Base-by-base conservation (phyloP, 2,329 filamentous ascomycete genomes). In the Penicillium capsulatum region DNA sequence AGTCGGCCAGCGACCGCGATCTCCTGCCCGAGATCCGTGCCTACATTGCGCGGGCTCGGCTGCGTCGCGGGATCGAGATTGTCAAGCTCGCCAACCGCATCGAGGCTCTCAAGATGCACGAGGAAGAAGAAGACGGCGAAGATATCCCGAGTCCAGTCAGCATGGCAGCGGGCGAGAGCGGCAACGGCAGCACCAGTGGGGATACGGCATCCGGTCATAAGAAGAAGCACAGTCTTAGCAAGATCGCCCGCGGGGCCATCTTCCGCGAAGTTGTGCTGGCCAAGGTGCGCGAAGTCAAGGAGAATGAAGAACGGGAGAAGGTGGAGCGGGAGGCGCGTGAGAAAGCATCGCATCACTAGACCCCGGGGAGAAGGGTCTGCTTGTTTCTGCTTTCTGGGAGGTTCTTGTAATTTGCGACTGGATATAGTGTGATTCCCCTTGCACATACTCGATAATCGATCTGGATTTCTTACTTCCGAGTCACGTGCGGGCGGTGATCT, bases 81-180 rank as follows among this genome's bases (percentile, higher is more conserved):
- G 86, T 97, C 74, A 96, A 94, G 71, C 80, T 98, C 38, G 82
- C 88, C 51, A 96, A 96, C 70, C 86, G 91, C 50, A 97, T 98
- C 70, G 88, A 95, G 64, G 79, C 86, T 20, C 83, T 98, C 71
- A 94, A 89, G 71, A 84, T 94, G 73, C 84, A 92, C 64, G 90
- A 95, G 59, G 89, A 95, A 50, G 88, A 84, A 6, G 81, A 92
- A 45, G 88, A 94, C 50, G 87, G 84, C 4, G 81, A 92, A 44
- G 81, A 86, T 41, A 81, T 72, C 17, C 72, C 76, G 9, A 74
- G 73, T 34, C 64, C 73, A 37, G 68, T 72, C 30, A 77, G 79
- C 48, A 67, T 90, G 58, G 78, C 73, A 28, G 68, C 77, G 36
- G 79, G 81, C 24, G 77, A 79, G 32, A 45, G 44, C 6, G 34